These are phyloP conservation scores for Tolypocladium paradoxum DNA, from an alignment of 2,329 filamentous ascomycete genomes.

Conservation along the genomic window DNA sequence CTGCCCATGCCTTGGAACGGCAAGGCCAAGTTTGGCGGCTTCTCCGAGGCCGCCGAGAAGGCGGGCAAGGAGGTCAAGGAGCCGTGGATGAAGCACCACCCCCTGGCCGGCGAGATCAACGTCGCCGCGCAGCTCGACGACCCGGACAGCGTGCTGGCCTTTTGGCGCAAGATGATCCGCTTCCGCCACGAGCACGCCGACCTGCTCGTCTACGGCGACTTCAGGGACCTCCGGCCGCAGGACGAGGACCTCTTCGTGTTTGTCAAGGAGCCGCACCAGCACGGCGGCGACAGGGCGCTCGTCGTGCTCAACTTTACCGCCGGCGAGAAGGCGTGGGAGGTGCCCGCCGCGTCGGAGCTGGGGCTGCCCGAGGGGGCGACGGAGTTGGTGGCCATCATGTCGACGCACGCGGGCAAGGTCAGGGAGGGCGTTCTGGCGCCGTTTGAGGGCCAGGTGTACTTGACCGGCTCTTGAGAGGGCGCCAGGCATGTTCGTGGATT, in stretches of 20 bases:
- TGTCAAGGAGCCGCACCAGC: slow-evolving; percentile 16
- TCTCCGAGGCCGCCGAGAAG: slow-evolving; percentile 24
- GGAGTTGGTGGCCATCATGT: slow-evolving; percentile 15
- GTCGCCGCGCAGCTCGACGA: slow-evolving; percentile 40
- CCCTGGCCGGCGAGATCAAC: slow-evolving; percentile 33
- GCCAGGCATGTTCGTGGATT: not conserved
- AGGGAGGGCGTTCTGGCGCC: slow-evolving; percentile 10
- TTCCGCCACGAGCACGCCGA: slow-evolving; percentile 21
- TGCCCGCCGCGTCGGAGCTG: slow-evolving; percentile 12
- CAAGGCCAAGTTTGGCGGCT: slow-evolving; percentile 18
- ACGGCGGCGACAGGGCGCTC: slow-evolving; percentile 11
- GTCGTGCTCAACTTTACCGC: slow-evolving; percentile 22
- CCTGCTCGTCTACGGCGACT: slow-evolving; percentile 23
- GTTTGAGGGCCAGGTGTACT: slow-evolving; percentile 21
- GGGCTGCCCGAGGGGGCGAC: slow-evolving; percentile 3
- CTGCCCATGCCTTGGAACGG: slow-evolving; percentile 56
- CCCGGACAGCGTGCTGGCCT: slow-evolving; percentile 20
- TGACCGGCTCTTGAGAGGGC: slow-evolving; percentile 7
- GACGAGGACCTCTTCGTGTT: slow-evolving; percentile 17
- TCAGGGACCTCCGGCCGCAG: slow-evolving; percentile 12
- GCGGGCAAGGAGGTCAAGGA: slow-evolving; percentile 14
- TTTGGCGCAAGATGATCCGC: slow-evolving; percentile 19
- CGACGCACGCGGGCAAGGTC: slow-evolving; percentile 13
- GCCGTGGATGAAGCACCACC: slow-evolving; percentile 24
- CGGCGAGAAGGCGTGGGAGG: slow-evolving; percentile 14